A percentile compares a stretch with the other conserved stretches of the same genome.
Evolutionary conservation across 306 rosid species (phyloP).

Genomic region (Oemleria cerasiformis): DNA sequence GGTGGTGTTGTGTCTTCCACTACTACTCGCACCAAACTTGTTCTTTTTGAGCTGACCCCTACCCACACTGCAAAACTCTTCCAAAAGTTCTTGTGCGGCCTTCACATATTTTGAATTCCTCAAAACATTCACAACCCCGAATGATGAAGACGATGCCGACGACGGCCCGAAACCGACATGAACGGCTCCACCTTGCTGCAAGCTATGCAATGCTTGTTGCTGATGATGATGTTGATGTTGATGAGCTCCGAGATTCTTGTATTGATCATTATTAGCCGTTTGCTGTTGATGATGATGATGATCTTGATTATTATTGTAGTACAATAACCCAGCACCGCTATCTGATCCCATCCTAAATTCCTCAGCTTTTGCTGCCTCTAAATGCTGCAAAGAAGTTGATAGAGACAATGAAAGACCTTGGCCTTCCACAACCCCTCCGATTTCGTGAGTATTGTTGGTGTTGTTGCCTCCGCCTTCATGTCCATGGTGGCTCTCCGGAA

Average conservation of each 20-base stretch:
- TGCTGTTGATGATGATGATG: constrained; percentile 23
- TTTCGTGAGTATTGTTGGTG: neutral
- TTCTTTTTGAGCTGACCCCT: constrained; percentile 68
- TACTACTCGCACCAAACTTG: constrained; percentile 30
- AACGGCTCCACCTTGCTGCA: constrained; percentile 35
- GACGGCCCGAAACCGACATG: constrained; percentile 46
- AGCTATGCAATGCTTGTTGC: constrained; percentile 37
- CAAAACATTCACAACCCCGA: constrained; percentile 57
- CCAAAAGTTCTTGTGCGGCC: constrained; percentile 70
- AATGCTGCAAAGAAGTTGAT: constrained; percentile 57
- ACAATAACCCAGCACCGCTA: constrained; percentile 32
- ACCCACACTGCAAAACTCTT: constrained; percentile 88
- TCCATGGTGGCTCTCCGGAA: constrained; percentile 29
- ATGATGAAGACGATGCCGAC: neutral
- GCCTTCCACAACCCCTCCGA: constrained; percentile 47
- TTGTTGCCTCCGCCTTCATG: constrained; percentile 25
- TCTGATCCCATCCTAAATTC: constrained; percentile 54
- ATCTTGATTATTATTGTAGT: constrained; percentile 42
- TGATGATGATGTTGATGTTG: constrained; percentile 6
- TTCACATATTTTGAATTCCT: constrained; percentile 79
- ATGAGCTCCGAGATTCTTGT: constrained; percentile 37
- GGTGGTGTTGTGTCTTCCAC: constrained; percentile 26
- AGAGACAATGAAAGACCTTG: constrained; percentile 73
- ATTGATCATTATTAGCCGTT: constrained; percentile 17
- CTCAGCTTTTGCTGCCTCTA: constrained; percentile 71